These are phyloP conservation scores for Lentithecium fluviatile DNA, from an alignment of 495 filamentous ascomycete species.

Conservation along the genomic window DNA sequence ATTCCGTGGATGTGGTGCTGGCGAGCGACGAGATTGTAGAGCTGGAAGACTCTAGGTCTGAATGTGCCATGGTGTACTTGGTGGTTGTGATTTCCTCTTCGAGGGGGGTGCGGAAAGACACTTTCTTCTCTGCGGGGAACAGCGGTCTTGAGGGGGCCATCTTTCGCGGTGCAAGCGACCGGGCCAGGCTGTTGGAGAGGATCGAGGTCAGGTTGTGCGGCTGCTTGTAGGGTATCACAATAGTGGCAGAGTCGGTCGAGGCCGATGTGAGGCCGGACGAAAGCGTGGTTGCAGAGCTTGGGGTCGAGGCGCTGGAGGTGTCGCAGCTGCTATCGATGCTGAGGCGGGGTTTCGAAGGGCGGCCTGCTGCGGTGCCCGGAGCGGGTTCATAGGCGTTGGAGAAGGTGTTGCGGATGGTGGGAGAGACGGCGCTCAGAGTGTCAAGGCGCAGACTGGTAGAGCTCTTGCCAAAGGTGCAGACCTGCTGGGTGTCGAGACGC, in stretches of 20 bases:
- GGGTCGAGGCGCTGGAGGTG: constrained; percentile 21
- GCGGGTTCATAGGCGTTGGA: constrained; percentile 71
- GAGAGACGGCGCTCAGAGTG: constrained; percentile 63
- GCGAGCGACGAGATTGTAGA: constrained; percentile 25
- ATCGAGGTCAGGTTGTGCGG: constrained; percentile 42
- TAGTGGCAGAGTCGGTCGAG: constrained; percentile 35
- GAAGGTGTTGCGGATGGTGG: constrained; percentile 79
- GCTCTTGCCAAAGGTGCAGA: constrained; percentile 54
- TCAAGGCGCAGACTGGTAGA: constrained; percentile 55
- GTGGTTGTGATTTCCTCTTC: constrained; percentile 57
- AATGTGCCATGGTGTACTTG: constrained; percentile 54
- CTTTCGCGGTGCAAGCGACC: constrained; percentile 40
- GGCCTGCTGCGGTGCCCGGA: constrained; percentile 48
- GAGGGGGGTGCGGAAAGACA: constrained; percentile 53
- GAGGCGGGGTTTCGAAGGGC: constrained; percentile 34
- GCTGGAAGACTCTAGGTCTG: constrained; percentile 45
- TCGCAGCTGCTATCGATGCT: constrained; percentile 41
- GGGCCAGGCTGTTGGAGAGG: constrained; percentile 41
- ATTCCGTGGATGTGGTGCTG: constrained; percentile 8
- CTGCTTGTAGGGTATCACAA: constrained; percentile 40
- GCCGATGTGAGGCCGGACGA: constrained; percentile 36
- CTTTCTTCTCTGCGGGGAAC: constrained; percentile 59
- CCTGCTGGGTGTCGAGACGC: constrained; percentile 67
- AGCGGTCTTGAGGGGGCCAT: constrained; percentile 50
- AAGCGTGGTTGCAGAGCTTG: constrained; percentile 34